Evolutionary conservation across 1,284 basidiomycete species (phyloP).

Genomic region (Chondrostereum purpureum): DNA sequence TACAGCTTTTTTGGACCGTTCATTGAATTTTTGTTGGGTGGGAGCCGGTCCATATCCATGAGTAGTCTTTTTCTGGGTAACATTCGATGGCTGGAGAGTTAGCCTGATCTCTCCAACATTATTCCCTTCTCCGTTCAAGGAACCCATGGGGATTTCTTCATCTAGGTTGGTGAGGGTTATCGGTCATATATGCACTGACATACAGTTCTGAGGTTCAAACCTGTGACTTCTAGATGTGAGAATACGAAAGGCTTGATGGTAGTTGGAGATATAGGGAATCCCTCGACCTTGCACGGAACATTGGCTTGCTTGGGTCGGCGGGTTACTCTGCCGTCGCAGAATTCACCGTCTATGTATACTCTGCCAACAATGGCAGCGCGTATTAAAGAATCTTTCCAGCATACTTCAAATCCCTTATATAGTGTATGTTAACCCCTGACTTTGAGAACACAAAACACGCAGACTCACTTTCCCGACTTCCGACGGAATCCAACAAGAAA

Average conservation of each 20-base stretch:
- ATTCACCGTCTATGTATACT: background rate
- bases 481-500: background rate
- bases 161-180: background rate
- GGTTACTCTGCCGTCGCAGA: background rate
- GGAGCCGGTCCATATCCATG: background rate
- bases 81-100: background rate
- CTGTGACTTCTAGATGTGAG: background rate
- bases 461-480: background rate
- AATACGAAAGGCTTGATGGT: background rate
- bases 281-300: background rate
- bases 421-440: too few species aligned
- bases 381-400: background rate
- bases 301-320: background rate
- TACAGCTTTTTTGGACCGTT: conserved; percentile 12
- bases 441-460: too few species aligned
- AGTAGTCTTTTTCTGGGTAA: background rate
- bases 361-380: background rate
- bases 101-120: background rate
- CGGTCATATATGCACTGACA: background rate
- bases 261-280: background rate
- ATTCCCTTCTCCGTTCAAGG: background rate
- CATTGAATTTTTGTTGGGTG: conserved; percentile 8
- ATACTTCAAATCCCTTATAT: background rate
- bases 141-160: background rate
- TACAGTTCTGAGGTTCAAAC: background rate